A percentile compares a stretch with the other conserved stretches of the same genome.
Evolutionary conservation across 1,284 basidiomycete species (phyloP).

Genomic region (Cutaneotrichosporon sp.): DNA sequence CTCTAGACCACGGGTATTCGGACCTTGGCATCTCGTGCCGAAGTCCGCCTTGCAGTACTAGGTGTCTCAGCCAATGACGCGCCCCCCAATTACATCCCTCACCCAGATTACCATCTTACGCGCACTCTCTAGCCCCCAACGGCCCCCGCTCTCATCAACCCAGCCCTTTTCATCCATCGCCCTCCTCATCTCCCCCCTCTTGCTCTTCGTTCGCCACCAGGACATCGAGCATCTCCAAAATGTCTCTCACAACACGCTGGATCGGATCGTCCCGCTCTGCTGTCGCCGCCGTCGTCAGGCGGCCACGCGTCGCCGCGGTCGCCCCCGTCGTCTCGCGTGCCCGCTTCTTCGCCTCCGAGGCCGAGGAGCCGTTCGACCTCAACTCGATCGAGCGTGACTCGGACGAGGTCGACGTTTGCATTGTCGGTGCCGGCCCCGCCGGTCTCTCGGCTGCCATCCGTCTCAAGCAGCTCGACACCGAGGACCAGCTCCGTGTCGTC

Average conservation of each 20-base stretch:
- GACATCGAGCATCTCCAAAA: conserved; percentile 6
- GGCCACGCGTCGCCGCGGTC: conserved; percentile 16
- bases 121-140: no score
- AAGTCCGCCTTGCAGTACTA: not conserved
- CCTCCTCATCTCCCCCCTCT: not conserved
- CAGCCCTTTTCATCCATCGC: conserved; percentile 1
- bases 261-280: conserved; percentile 25
- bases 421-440: conserved; percentile 94
- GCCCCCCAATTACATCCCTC: not conserved
- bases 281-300: conserved; percentile 16
- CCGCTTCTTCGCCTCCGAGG: conserved; percentile 33
- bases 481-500: conserved; percentile 83
- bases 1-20: conserved; percentile 1
- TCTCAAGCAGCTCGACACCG: conserved; percentile 87
- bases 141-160: not conserved
- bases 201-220: conserved; percentile 5
- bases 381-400: conserved; percentile 67
- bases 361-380: conserved; percentile 42
- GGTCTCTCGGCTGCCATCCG: conserved; percentile 93
- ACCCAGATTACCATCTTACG: not conserved
- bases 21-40: conserved; percentile 8
- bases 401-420: conserved; percentile 94
- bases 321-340: conserved; percentile 3
- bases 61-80: conserved; percentile 1
- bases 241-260: conserved; percentile 26